A percentile compares a stretch with the other conserved stretches of the same genome.
phyloP scores from a whole-genome alignment of 1,284 basidiomycete species.

The Ceratobasidium sp. region DNA sequence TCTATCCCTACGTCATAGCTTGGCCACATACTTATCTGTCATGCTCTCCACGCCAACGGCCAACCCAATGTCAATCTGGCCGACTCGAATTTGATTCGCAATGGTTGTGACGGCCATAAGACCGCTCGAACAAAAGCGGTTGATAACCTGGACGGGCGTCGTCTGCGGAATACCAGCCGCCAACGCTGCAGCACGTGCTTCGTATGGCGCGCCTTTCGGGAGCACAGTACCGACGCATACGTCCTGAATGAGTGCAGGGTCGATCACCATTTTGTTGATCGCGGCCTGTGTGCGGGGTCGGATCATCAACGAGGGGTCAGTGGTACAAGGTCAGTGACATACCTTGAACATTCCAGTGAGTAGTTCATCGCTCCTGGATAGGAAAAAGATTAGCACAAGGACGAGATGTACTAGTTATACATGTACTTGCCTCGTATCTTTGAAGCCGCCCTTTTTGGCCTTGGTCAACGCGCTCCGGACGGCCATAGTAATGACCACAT shows the following conservation, averaged over 20 bases:
- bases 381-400: slow-evolving; percentile 10
- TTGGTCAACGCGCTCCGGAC: slow-evolving; percentile 93
- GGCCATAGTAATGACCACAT: slow-evolving; percentile 92
- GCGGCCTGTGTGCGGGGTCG: slow-evolving; percentile 65
- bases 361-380: slow-evolving; percentile 76
- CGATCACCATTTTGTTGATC: slow-evolving; percentile 72
- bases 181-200: slow-evolving; percentile 95
- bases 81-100: slow-evolving; percentile 86
- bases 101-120: slow-evolving; percentile 91
- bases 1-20: slow-evolving; percentile 50
- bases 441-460: slow-evolving; percentile 93
- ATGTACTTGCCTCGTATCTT: slow-evolving; percentile 80
- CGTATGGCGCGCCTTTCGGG: slow-evolving; percentile 89
- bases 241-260: slow-evolving; percentile 89
- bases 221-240: slow-evolving; percentile 95
- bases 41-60: slow-evolving; percentile 89
- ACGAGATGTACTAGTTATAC: background rate
- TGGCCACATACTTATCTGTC: slow-evolving; percentile 88
- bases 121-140: slow-evolving; percentile 96
- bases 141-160: slow-evolving; percentile 87
- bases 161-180: slow-evolving; percentile 92
- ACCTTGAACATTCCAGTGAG: slow-evolving; percentile 84
- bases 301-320: background rate
- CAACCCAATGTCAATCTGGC: slow-evolving; percentile 88
- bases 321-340: slow-evolving; percentile 40